Evolutionary conservation across 768 basidiomycete species (phyloP), one percentile per base, ranked within the genome.

Genomic region (Rhizopogon roseolus): DNA sequence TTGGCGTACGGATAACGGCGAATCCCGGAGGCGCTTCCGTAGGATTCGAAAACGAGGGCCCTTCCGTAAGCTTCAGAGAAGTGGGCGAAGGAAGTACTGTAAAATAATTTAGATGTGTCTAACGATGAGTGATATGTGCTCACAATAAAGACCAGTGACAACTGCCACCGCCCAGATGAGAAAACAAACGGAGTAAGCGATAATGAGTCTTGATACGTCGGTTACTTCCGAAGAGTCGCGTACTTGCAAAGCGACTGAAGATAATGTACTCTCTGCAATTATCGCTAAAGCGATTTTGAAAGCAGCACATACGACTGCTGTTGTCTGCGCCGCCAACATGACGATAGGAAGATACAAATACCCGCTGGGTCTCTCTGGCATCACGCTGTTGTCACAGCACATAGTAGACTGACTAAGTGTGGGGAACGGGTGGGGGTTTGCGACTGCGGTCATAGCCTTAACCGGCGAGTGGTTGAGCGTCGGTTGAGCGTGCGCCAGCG

Each of bases 91-190:
- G 34, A 25, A 48, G 46, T 22, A 36, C 46, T 48, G 46, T 45
- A 48, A 36, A 16, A 36, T 36, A 34, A 19, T 17, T 22, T 34
- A 16, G 5, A 22, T 36, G 19, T 34, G 22, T 48, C 19, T 4
- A 9, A 48, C 46, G 14, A n/a, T 6, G 34, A 22, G 8, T 8
- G 3, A 16, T 22, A 27, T 32, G n/a, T 1, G 19, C 67, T 63
- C 44, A 68, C 67, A 41, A 32, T 64, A 63, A 51, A 68, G 50
- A 41, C 53, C 40, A 10, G 39, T 50, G 43, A 70, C 44, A 4
- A 54, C 32, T 5, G 52, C 40, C 3, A 65, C 42, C 17, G 61
- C 64, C 67, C 68, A 70, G 28, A 67, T 6, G 1, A 67, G 22
- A 1, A 50, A 60, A 46, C 58, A 69, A 42, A 52, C 25, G 19